Percentiles rank a stretch among this genome's conserved stretches.
These are phyloP conservation scores for Rhizophlyctis rosea DNA, from an alignment of 192 early-diverging fungal genomes.

Conservation along the genomic window DNA sequence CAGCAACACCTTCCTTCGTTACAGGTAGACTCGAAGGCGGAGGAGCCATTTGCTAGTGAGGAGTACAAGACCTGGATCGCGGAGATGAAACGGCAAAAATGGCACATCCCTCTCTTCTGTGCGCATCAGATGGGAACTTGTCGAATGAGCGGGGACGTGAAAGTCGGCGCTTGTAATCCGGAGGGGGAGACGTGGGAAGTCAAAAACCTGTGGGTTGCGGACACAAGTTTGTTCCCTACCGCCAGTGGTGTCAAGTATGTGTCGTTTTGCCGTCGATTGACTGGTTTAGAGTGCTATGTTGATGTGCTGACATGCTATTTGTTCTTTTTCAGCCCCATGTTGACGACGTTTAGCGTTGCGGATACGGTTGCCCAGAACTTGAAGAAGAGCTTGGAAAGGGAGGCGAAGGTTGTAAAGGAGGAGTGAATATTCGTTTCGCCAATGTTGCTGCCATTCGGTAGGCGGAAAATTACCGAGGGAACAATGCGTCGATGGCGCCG, in stretches of 20 bases:
- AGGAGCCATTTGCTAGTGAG: constrained; percentile 1
- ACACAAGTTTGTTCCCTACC: constrained; percentile 69
- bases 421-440: not conserved
- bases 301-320: not conserved
- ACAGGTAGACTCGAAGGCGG: not conserved
- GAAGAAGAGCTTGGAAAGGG: not conserved
- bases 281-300: not conserved
- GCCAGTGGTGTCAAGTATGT: constrained; percentile 67
- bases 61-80: constrained; percentile 35
- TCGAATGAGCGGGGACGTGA: constrained; percentile 62
- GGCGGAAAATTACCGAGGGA: no score
- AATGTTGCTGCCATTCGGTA: not conserved
- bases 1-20: constrained; percentile 43
- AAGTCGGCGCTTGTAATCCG: constrained; percentile 58
- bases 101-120: constrained; percentile 35
- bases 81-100: constrained; percentile 23
- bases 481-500: not conserved
- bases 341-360: constrained; percentile 19
- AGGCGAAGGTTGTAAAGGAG: not conserved
- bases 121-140: constrained; percentile 66
- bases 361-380: constrained; percentile 22
- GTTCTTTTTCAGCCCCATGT: constrained; percentile 19
- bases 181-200: constrained; percentile 73
- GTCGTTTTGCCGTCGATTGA: not conserved
- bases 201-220: constrained; percentile 68